Evolutionary conservation across 73 alveolate genomes (phyloP).

Genomic region (Paramecium primaurelia): DNA sequence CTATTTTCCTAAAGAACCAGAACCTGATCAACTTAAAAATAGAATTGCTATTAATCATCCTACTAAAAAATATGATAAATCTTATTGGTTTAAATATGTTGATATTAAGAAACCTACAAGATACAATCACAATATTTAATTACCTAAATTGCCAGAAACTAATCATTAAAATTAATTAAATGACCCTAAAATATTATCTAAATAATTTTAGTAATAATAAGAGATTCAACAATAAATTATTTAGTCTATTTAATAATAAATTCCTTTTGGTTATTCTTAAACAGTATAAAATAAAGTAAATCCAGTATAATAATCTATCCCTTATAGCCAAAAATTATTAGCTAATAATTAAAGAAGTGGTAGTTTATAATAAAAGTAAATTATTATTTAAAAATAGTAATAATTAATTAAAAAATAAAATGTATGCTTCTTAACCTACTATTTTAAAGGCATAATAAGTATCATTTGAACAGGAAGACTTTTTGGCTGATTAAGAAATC

Average conservation of each 20-base stretch:
- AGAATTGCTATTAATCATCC: background rate
- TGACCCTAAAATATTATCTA: background rate
- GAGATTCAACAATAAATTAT: background rate
- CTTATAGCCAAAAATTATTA: slow-evolving; percentile 33
- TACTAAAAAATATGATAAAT: slow-evolving; percentile 39
- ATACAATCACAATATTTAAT: background rate
- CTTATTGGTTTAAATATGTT: slow-evolving; percentile 49
- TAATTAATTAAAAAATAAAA: background rate
- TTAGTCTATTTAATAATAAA: background rate
- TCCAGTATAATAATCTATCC: background rate
- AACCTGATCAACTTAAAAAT: background rate
- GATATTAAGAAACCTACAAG: background rate
- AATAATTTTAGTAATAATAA: background rate
- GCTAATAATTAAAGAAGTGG: background rate
- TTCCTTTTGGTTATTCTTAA: background rate
- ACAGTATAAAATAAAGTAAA: background rate
- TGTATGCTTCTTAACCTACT: background rate
- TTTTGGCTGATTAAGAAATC: slow-evolving; percentile 27
- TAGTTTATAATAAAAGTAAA: background rate
- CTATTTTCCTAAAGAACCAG: background rate
- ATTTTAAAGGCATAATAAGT: background rate
- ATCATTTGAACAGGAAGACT: background rate
- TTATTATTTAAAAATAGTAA: background rate
- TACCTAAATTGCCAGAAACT: background rate
- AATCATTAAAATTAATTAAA: background rate